Percentiles rank a stretch among this genome's conserved stretches.
phyloP scores from a whole-genome alignment of 2,329 filamentous ascomycete species.

The Verticillium klebahnii region DNA sequence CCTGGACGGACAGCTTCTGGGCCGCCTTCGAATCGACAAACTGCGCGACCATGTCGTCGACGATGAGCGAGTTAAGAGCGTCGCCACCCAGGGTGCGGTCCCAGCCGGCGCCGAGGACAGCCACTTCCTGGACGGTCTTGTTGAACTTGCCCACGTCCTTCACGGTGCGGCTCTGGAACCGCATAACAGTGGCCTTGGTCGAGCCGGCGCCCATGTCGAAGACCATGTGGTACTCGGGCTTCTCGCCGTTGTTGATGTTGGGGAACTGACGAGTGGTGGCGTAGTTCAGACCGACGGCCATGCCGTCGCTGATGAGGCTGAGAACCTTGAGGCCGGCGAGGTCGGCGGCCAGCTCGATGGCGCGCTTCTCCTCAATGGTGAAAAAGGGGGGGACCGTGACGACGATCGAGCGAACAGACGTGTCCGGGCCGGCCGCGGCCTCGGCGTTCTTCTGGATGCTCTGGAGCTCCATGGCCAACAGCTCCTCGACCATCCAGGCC shows the following conservation, averaged over 20 bases:
- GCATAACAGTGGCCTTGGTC: constrained; percentile 82
- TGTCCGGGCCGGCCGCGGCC: constrained; percentile 69
- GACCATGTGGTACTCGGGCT: constrained; percentile 86
- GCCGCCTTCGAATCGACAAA: constrained; percentile 68
- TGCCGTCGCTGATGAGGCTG: constrained; percentile 78
- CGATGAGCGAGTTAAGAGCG: constrained; percentile 78
- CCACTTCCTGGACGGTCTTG: constrained; percentile 95
- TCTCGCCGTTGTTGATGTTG: constrained; percentile 72
- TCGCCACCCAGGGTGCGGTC: constrained; percentile 89
- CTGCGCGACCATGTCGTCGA: constrained; percentile 81
- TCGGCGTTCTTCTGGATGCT: constrained; percentile 89
- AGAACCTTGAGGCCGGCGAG: constrained; percentile 85
- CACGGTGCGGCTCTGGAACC: constrained; percentile 81
- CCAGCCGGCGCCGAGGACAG: constrained; percentile 81
- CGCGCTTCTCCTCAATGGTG: constrained; percentile 83
- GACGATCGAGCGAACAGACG: constrained; percentile 72
- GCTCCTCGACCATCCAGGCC: constrained; percentile 78
- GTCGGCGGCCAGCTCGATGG: constrained; percentile 77
- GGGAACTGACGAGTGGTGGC: constrained; percentile 89
- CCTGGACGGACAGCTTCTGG: constrained; percentile 58
- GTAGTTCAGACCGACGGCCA: constrained; percentile 93
- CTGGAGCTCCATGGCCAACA: constrained; percentile 93
- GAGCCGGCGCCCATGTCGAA: constrained; percentile 98
- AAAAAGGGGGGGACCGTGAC: constrained; percentile 90
- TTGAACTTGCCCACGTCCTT: constrained; percentile 93